Base-by-base conservation (phyloP, 176 grass and related monocot genomes). In the Triticum monococcum region DNA sequence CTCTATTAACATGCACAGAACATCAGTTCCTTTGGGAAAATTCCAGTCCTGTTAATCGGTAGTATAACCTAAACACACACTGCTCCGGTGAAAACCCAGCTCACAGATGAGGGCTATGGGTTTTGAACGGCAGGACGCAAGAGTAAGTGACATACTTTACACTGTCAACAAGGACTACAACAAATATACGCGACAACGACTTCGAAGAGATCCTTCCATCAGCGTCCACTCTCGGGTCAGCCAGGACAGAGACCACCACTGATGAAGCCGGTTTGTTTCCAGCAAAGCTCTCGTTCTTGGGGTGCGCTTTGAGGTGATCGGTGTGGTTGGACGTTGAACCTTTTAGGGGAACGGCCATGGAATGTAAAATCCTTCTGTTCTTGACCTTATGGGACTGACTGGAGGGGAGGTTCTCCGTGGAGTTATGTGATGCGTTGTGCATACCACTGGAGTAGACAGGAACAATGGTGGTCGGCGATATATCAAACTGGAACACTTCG, bases 71-170 rank as follows among this genome's bases (percentile, higher is more conserved):
- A 20, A 69, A 35, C 7, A 65, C 36, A 84, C 48, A 52, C 72
- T 46, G 61, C 36, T 75, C 14, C 10, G 46, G 23, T 62, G 8
- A 64, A 69, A 52, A 64, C 80, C n/a, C 61, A 31, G 61, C 17
- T 81, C 84, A 91, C 17, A 99, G 79, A 88, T 89, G 97, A 79
- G 90, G 57, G 14, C 85, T 88, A 69, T 91, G 85, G 77, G 32
- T 91, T 87, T 87, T 99, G 79, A 94, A 99, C 38, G 94, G 94
- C 41, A 99, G 90, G 79, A 91, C 94, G 68, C 97, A 99, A 10
- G 97, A 99, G 85, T 96, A 99, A 25, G 97, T 99, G 17, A 96
- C 92, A 91, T 99, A 99, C 72, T 99, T 99, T 38, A 96, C 92
- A 83, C 97, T 94, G 71, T 99, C 97, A 24, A 99, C 71, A 69